These are phyloP conservation scores for Trypanosoma mega DNA, from an alignment of 208 protist species.

Conservation along the genomic window DNA sequence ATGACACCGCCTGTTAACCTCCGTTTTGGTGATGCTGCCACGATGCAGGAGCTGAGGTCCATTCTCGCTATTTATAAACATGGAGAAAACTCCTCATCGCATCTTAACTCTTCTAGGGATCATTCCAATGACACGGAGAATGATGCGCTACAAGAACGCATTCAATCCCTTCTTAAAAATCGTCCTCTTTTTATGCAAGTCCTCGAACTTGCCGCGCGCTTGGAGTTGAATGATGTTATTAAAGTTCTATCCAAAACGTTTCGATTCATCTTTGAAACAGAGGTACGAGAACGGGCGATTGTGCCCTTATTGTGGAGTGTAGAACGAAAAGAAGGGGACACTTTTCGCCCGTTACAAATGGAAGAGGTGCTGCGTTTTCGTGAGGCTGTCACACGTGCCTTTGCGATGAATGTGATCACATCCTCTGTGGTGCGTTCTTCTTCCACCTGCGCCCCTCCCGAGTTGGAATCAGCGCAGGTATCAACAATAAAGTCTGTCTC, in stretches of 20 bases:
- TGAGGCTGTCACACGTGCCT: conserved; percentile 8
- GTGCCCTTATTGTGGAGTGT: not conserved
- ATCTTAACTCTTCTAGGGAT: no score
- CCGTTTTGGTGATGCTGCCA: conserved; percentile 15
- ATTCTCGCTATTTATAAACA: conserved; percentile 9
- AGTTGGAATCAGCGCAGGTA: no score
- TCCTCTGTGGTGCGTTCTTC: no score
- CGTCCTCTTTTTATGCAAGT: conserved; percentile 28
- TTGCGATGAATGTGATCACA: conserved; percentile 19
- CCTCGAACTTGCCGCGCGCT: conserved; percentile 21
- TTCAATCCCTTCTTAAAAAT: conserved; percentile 16
- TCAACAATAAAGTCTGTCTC: no score
- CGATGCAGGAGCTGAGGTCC: conserved; percentile 17
- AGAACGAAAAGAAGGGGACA: not conserved
- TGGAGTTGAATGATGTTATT: conserved; percentile 28
- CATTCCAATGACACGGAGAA: no score
- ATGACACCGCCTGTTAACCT: conserved; percentile 8
- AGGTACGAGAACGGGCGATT: conserved; percentile 10
- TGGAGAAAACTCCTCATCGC: not conserved
- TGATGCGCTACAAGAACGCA: not conserved
- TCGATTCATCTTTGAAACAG: conserved; percentile 23
- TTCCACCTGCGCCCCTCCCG: no score
- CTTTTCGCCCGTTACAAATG: not conserved
- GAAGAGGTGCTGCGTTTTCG: not conserved
- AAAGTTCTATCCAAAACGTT: conserved; percentile 24